These are phyloP conservation scores for Ceratocystis alfenasii DNA, from an alignment of 2,329 filamentous ascomycete genomes.

Conservation along the genomic window DNA sequence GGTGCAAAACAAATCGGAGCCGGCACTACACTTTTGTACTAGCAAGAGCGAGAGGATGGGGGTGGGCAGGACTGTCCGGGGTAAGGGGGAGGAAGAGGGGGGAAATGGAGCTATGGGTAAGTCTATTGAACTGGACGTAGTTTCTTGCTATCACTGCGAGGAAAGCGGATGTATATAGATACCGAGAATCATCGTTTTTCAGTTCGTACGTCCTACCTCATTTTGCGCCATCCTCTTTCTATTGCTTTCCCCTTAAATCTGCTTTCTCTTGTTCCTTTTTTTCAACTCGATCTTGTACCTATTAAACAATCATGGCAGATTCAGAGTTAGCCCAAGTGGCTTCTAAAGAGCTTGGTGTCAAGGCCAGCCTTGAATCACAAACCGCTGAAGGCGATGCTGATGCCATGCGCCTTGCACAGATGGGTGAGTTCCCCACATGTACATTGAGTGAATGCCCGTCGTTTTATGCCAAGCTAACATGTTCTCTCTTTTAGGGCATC, in stretches of 20 bases:
- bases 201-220: neutral
- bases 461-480: neutral
- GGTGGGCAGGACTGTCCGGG: neutral
- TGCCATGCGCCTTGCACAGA: slow-evolving; percentile 34
- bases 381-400: slow-evolving; percentile 28
- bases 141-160: too few species aligned
- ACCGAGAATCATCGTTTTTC: neutral
- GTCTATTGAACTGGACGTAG: too few species aligned
- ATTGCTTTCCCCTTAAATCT: too few species aligned
- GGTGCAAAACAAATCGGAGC: neutral
- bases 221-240: neutral
- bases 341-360: slow-evolving; percentile 9
- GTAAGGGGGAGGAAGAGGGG: neutral
- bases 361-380: slow-evolving; percentile 15
- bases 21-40: neutral
- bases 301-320: neutral
- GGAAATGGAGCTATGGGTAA: neutral
- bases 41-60: neutral
- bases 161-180: neutral
- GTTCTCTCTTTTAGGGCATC: slow-evolving; percentile 31
- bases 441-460: neutral
- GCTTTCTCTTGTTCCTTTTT: neutral
- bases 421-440: slow-evolving; percentile 29
- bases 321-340: neutral
- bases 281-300: neutral